These are phyloP conservation scores for Pyrenophora graminea DNA, from an alignment of 2,329 filamentous ascomycete genomes.

Conservation along the genomic window DNA sequence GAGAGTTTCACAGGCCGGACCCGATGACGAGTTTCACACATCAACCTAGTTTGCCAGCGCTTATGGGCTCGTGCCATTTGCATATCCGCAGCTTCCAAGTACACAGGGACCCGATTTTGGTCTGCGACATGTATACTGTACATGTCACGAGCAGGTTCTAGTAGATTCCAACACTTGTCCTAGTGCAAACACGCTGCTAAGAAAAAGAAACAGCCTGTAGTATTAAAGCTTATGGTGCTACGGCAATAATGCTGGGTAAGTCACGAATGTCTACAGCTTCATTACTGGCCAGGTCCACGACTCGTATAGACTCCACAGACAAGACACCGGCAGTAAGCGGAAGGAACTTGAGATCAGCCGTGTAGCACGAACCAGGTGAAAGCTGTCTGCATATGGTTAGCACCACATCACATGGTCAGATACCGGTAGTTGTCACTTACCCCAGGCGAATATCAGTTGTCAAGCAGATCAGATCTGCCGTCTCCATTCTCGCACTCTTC, in stretches of 20 bases:
- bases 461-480: constrained; percentile 72
- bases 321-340: constrained; percentile 69
- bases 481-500: constrained; percentile 65
- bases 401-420: neutral
- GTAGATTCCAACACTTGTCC: neutral
- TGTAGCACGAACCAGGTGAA: constrained; percentile 72
- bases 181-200: neutral
- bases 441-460: constrained; percentile 76
- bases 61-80: constrained; percentile 1
- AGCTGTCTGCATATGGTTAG: constrained; percentile 59
- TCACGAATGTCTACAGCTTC: constrained; percentile 79
- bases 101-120: no score
- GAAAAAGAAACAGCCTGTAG: neutral
- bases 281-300: constrained; percentile 73
- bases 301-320: constrained; percentile 71
- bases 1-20: constrained; percentile 18
- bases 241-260: constrained; percentile 66
- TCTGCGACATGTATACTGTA: no score
- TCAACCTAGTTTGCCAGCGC: constrained; percentile 7
- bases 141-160: neutral
- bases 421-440: constrained; percentile 45
- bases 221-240: constrained; percentile 17
- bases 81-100: no score
- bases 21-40: constrained; percentile 23
- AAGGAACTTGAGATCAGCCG: constrained; percentile 72